Percentiles rank a stretch among this genome's conserved stretches.
Conservation (phyloP, 2,329 filamentous ascomycete species). For the Gnomoniopsis smithogilvyi region DNA sequence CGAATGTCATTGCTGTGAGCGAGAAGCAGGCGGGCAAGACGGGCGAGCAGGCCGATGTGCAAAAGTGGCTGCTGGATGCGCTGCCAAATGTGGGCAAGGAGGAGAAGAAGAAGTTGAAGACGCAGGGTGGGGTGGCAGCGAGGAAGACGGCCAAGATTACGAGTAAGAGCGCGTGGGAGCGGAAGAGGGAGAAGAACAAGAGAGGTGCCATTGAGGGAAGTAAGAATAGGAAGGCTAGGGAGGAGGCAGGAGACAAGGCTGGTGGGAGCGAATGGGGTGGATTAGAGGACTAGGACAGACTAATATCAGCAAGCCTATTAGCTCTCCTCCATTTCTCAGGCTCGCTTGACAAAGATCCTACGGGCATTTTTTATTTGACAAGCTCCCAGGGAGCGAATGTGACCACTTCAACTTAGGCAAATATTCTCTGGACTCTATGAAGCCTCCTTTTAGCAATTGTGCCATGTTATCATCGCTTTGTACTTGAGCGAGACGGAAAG, state of each 20-base stretch:
- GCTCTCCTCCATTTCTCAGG: background rate
- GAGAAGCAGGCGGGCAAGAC: constrained; percentile 65
- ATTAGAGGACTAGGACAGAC: background rate
- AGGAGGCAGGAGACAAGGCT: background rate
- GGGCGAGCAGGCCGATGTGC: constrained; percentile 57
- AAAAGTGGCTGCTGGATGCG: constrained; percentile 85
- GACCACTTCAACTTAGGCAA: no score
- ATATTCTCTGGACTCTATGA: no score
- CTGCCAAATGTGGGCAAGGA: constrained; percentile 81
- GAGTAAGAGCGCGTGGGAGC: constrained; percentile 74
- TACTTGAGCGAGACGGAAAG: no score
- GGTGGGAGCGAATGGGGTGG: constrained; percentile 8
- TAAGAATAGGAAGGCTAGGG: constrained; percentile 47
- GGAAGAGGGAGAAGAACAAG: constrained; percentile 64
- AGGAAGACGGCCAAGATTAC: constrained; percentile 69
- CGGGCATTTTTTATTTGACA: no score
- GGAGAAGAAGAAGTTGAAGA: constrained; percentile 78
- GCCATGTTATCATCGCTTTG: no score
- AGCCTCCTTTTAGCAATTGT: no score
- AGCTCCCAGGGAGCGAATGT: no score
- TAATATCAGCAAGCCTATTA: background rate
- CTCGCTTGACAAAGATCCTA: no score
- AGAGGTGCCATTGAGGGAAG: constrained; percentile 61
- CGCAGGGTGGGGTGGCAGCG: constrained; percentile 70
- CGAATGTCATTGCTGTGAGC: constrained; percentile 83